Evolutionary conservation across 2,329 filamentous ascomycete species (phyloP), one percentile per base, ranked within the genome.

Genomic region (Geosmithia flava): DNA sequence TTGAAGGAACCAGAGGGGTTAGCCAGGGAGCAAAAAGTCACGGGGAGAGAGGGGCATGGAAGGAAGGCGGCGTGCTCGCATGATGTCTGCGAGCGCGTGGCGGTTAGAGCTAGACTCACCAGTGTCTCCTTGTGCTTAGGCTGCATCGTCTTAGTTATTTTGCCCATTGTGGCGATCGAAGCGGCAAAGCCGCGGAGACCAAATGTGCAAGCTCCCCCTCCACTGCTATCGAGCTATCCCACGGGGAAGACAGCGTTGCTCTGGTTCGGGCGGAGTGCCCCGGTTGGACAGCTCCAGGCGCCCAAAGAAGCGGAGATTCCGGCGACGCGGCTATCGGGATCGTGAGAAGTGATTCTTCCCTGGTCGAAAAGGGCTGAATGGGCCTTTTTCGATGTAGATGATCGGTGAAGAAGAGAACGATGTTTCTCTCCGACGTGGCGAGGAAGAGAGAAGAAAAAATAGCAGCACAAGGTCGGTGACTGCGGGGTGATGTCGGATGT

Each of bases 101-200:
- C 3, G 19, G n/a, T 6, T 27, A 27, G 4, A 8, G 23, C 23
- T 8, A 27, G 16, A 63, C 75, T 64, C 68, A 84, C 80, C 72
- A 82, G 59, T 29, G 78, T 82, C 66, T 83, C 80, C 67, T 71
- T 74, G 62, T 84, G 80, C 69, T 83, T 83, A 51, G 72, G 61
- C 66, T 81, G 79, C 68, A 83, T 79, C 55, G 71, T 68, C 69
- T 83, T 84, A 50, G 74, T 78, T 59, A 84, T 83, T 68, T 79
- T 82, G 61, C 76, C 80, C 81, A 84, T 84, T 58, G 56, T 80
- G 72, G 70, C 65, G 62, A 61, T 62, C 60, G 63, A 64, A 63
- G 77, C 78, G 77, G 78, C 75, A 68, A 64, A 66, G 76, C 77
- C 76, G 76, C 77, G 33, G 59, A 61, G 60, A 58, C 59, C 58